A percentile compares a stretch with the other conserved stretches of the same genome.
Conservation (phyloP, 2,329 filamentous ascomycete species). For the Ceratocystis eucalypticola region DNA sequence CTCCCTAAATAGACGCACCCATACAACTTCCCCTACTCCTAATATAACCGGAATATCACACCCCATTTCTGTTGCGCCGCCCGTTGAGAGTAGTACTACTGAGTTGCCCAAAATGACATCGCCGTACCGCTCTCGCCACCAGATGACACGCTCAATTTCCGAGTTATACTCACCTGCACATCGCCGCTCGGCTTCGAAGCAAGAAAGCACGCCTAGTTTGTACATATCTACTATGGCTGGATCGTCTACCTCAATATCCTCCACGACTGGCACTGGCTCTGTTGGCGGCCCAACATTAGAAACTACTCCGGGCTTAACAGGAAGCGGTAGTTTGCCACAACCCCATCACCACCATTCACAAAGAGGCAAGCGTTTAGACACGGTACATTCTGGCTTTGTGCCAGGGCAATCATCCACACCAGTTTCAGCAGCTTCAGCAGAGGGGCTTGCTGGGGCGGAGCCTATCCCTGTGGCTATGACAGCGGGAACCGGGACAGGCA, state of each 20-base stretch:
- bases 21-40: not conserved
- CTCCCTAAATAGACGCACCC: not conserved
- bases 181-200: conserved; percentile 11
- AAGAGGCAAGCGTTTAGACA: not conserved
- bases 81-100: not conserved
- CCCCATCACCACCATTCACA: not conserved
- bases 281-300: conserved; percentile 20
- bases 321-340: not conserved
- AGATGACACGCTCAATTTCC: conserved; percentile 42
- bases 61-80: not conserved
- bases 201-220: conserved; percentile 22
- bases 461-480: not conserved
- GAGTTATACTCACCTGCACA: conserved; percentile 35
- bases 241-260: conserved; percentile 12
- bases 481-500: not conserved
- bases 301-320: not conserved
- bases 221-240: conserved; percentile 3
- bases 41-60: not conserved
- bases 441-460: not conserved
- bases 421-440: not conserved
- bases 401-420: not conserved
- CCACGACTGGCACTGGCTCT: conserved; percentile 23
- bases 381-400: not conserved
- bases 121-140: conserved; percentile 31
- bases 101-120: conserved; percentile 15